Conservation (phyloP, 2,329 filamentous ascomycete species). For the Colletotrichum horii region DNA sequence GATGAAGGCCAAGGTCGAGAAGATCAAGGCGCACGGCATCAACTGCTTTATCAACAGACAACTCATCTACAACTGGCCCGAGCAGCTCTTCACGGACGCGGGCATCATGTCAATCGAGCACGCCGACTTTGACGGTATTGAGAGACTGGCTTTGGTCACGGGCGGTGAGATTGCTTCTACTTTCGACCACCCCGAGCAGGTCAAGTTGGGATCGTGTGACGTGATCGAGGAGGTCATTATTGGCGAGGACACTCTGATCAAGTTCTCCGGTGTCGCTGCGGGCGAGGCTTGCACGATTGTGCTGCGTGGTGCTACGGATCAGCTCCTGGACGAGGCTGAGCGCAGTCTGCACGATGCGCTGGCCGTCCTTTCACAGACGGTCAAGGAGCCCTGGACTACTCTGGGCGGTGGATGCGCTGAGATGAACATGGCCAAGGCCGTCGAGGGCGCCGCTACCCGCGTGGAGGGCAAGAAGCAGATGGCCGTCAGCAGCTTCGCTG, state of each 20-base stretch:
- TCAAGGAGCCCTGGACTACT: slow-evolving; percentile 91
- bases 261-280: slow-evolving; percentile 94
- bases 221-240: slow-evolving; percentile 98
- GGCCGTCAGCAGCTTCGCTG: slow-evolving; percentile 88
- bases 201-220: slow-evolving; percentile 95
- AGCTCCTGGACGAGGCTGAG: slow-evolving; percentile 96
- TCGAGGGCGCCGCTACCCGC: slow-evolving; percentile 90
- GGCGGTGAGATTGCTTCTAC: slow-evolving; percentile 97
- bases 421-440: slow-evolving; percentile 99
- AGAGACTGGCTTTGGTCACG: slow-evolving; percentile 91
- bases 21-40: slow-evolving; percentile 98
- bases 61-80: slow-evolving; percentile 99
- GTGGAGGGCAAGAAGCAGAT: slow-evolving; percentile 97
- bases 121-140: slow-evolving; percentile 97
- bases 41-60: slow-evolving; percentile 99
- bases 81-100: slow-evolving; percentile 97
- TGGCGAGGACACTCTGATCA: slow-evolving; percentile 95
- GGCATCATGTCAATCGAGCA: slow-evolving; percentile 99
- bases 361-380: slow-evolving; percentile 94
- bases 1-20: slow-evolving; percentile 99
- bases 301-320: slow-evolving; percentile 92
- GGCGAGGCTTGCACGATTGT: slow-evolving; percentile 97
- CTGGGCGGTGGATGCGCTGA: slow-evolving; percentile 95
- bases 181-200: slow-evolving; percentile 96
- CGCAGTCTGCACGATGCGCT: slow-evolving; percentile 94